Base-by-base conservation (phyloP, 78 protist species). In the Planoprotostelium fungivorum region DNA sequence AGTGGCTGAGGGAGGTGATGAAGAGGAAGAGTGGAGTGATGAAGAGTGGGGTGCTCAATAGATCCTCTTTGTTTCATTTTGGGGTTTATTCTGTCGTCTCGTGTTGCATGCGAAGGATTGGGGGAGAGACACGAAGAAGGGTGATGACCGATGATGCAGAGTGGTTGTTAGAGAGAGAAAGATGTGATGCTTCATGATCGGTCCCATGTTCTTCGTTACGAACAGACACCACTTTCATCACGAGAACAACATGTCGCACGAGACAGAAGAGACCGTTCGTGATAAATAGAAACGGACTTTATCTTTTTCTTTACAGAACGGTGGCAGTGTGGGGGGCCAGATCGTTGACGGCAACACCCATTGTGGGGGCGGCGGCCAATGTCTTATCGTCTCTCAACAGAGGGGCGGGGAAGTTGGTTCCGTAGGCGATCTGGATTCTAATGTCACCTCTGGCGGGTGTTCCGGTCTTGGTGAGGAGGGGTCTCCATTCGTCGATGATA, bases 341-440 rank as follows among this genome's bases (percentile, higher is more conserved):
- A 16, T 5, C 16, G 73, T 5, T 51, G 73, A 16, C 5, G 73
- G 73, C 31, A 16, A 51, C 16, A 51, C 73, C 73, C 31, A 16
- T 51, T 5, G 73, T 16, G 73, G 5, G 73, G 73, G 16, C 73
- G 5, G 31, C 73, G 16, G 73, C 73, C 31, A 51, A 5, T 5
- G 73, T 25, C 73, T 25, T 51, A 5, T 51, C 16, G 31, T 51
- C 73, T 5, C 16, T 51, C 31, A 51, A 25, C 31, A 51, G 73
- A 16, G 73, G 73, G 73, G 73, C 73, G 73, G 73, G 73, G 73
- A 51, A 51, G 73, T 51, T 51, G 73, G 73, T 51, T 51, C 73
- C 73, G 73, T 51, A 51, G 73, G 73, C 73, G 73, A 51, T 51
- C 73, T 51, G 73, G 73, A 51, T 51, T 51, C 73, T 51, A 16